phyloP scores from a whole-genome alignment of 2,329 filamentous ascomycete species.

The Alternaria angustiovoidea region DNA sequence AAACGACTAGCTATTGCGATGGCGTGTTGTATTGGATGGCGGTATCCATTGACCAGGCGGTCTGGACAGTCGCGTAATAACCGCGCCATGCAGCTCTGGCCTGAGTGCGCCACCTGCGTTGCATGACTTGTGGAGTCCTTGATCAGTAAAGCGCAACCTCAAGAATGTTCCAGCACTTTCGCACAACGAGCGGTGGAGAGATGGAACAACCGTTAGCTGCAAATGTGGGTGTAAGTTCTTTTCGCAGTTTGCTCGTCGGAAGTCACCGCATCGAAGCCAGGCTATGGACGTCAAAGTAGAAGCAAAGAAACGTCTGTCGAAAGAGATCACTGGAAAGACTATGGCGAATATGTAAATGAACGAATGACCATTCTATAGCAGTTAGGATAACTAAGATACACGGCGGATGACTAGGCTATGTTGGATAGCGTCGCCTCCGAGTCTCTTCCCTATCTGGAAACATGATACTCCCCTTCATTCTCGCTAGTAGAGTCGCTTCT shows the following conservation, averaged over 20 bases:
- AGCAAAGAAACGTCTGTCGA: background rate
- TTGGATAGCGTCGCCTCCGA: background rate
- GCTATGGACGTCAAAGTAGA: background rate
- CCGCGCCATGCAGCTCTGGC: background rate
- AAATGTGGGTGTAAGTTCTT: background rate
- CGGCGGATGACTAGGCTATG: background rate
- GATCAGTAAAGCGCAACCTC: background rate
- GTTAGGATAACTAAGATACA: background rate
- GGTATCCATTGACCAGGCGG: background rate
- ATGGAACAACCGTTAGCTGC: background rate
- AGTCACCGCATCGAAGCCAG: background rate
- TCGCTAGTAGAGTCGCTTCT: background rate
- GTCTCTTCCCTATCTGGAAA: background rate
- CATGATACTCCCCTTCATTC: background rate
- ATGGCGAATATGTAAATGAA: accelerated
- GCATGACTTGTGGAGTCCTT: background rate
- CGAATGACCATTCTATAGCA: background rate
- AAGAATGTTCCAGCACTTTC: background rate
- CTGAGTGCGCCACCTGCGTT: background rate
- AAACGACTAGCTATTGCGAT: background rate
- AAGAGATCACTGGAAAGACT: background rate
- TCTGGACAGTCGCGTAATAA: background rate
- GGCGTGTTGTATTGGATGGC: background rate
- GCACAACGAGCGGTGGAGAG: background rate
- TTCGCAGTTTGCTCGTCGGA: background rate